Evolutionary conservation across 2,329 filamentous ascomycete species (phyloP).

Genomic region (Cadophora gregata): DNA sequence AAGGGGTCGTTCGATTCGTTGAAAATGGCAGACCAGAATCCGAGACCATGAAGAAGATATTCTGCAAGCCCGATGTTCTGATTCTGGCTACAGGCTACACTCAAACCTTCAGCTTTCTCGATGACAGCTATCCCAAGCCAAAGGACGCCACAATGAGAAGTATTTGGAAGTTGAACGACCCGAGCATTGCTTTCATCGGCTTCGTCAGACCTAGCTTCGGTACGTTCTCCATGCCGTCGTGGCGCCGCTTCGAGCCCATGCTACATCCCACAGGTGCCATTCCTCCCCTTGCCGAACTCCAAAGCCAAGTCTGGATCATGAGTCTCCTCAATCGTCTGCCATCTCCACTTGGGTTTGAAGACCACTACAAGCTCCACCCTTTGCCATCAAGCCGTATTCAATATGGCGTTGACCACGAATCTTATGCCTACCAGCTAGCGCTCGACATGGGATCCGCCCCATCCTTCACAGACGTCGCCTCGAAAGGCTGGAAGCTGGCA

Average conservation of each 20-base stretch:
- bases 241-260: not conserved
- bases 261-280: constrained; percentile 48
- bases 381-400: constrained; percentile 34
- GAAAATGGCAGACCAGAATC: constrained; percentile 43
- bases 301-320: constrained; percentile 55
- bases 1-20: constrained; percentile 48
- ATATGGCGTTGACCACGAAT: constrained; percentile 56
- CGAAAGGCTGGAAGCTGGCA: constrained; percentile 45
- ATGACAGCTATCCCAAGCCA: constrained; percentile 49
- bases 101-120: constrained; percentile 50
- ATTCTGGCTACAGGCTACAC: constrained; percentile 56
- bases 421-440: constrained; percentile 56
- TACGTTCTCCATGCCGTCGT: constrained; percentile 28
- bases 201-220: constrained; percentile 54
- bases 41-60: constrained; percentile 36
- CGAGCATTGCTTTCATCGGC: constrained; percentile 53
- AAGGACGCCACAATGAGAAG: constrained; percentile 57
- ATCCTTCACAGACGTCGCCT: constrained; percentile 45
- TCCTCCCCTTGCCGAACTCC: constrained; percentile 55
- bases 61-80: constrained; percentile 51
- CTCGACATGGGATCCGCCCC: constrained; percentile 54
- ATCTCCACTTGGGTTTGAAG: constrained; percentile 43
- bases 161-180: constrained; percentile 53
- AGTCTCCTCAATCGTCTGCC: constrained; percentile 47
- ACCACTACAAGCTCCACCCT: constrained; percentile 49